These are phyloP conservation scores for Saccharum officinarum DNA, from an alignment of 176 grass and related monocot genomes.

Conservation along the genomic window DNA sequence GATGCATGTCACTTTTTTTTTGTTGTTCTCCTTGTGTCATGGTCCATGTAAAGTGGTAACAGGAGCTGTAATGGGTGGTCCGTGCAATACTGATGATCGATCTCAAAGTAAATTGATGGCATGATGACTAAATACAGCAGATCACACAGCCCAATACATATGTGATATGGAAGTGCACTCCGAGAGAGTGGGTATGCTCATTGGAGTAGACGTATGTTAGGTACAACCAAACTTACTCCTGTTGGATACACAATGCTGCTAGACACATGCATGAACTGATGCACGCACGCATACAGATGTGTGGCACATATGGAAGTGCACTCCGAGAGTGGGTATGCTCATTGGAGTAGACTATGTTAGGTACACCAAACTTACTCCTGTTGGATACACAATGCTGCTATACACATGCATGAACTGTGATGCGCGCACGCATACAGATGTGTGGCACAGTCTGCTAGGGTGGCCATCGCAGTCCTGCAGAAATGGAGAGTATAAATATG, in stretches of 20 bases:
- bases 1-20: not conserved
- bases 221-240: not conserved
- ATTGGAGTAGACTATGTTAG: constrained; percentile 28
- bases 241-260: too few species aligned
- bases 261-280: not conserved
- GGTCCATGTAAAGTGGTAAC: not conserved
- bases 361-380: not conserved
- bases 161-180: not conserved
- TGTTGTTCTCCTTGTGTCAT: not conserved
- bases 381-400: too few species aligned
- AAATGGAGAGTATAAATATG: too few species aligned
- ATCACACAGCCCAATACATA: not conserved
- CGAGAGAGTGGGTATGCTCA: too few species aligned
- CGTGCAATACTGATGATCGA: not conserved
- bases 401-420: not conserved
- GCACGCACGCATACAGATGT: not conserved
- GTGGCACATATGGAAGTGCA: not conserved
- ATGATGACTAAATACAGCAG: not conserved
- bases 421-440: not conserved
- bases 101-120: not conserved
- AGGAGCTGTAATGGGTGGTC: not conserved
- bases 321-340: not conserved
- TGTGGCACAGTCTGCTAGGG: not conserved
- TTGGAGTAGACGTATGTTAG: constrained; percentile 30
- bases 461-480: too few species aligned